Conservation (phyloP, 2,329 filamentous ascomycete species). For the Ilyonectria robusta region DNA sequence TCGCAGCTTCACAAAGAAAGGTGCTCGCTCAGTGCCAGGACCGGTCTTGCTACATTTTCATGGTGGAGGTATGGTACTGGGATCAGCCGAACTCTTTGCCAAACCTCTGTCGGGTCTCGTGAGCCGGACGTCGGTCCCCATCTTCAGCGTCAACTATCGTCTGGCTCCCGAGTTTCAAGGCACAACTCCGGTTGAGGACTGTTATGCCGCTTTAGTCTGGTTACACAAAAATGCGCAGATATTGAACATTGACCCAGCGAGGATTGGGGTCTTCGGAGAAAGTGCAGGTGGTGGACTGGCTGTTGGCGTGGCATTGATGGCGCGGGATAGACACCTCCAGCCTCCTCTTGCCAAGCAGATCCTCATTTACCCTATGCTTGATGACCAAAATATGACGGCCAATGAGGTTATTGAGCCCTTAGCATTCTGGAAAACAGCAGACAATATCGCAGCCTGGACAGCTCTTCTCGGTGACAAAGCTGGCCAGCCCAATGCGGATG, state of each 20-base stretch:
- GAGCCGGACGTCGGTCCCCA: slow-evolving; percentile 8
- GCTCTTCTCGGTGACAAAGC: slow-evolving; percentile 37
- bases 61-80: slow-evolving; percentile 11
- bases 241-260: slow-evolving; percentile 27
- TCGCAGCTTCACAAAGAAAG: background rate
- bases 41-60: slow-evolving; percentile 8
- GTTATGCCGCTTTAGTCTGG: slow-evolving; percentile 33
- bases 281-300: slow-evolving; percentile 39
- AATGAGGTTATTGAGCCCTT: slow-evolving; percentile 19
- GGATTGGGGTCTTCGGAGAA: slow-evolving; percentile 34
- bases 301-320: slow-evolving; percentile 28
- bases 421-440: slow-evolving; percentile 26
- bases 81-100: slow-evolving; percentile 1
- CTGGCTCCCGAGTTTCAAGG: slow-evolving; percentile 38
- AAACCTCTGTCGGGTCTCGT: background rate
- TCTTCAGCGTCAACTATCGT: slow-evolving; percentile 39
- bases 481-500: slow-evolving; percentile 18
- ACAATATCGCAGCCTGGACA: slow-evolving; percentile 33
- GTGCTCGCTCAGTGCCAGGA: background rate
- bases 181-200: slow-evolving; percentile 35
- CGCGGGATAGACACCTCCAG: slow-evolving; percentile 28
- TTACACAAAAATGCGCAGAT: slow-evolving; percentile 25
- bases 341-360: slow-evolving; percentile 35
- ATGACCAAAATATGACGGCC: slow-evolving; percentile 25
- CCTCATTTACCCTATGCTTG: slow-evolving; percentile 34